These are phyloP conservation scores for Diaporthe eres DNA, from an alignment of 2,329 filamentous ascomycete species.

Conservation along the genomic window DNA sequence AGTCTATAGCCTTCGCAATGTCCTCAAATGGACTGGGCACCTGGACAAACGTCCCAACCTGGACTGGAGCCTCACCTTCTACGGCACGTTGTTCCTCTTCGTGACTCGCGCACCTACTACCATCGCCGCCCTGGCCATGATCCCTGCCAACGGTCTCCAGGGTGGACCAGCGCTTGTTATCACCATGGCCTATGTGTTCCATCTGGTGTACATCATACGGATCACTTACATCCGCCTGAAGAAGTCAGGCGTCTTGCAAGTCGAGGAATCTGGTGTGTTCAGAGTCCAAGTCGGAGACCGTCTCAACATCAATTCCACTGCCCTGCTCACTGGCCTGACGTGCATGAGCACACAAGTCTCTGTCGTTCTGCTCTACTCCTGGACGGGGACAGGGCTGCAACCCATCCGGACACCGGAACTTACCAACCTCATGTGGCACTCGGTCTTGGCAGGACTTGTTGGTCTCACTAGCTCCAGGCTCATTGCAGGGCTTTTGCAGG, in stretches of 20 bases:
- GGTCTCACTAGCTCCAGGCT: constrained; percentile 1
- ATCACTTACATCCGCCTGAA: constrained; percentile 31
- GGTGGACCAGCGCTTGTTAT: constrained; percentile 11
- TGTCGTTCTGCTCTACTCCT: constrained; percentile 20
- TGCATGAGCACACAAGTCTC: constrained; percentile 12
- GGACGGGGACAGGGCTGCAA: not conserved
- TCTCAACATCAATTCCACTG: constrained; percentile 20
- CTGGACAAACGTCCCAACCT: constrained; percentile 18
- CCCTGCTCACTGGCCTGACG: constrained; percentile 24
- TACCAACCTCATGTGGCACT: constrained; percentile 1
- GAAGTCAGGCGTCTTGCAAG: constrained; percentile 11
- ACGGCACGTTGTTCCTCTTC: constrained; percentile 21
- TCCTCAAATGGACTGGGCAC: constrained; percentile 41
- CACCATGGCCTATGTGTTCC: constrained; percentile 19
- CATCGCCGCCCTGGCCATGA: constrained; percentile 33
- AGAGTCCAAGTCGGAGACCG: constrained; percentile 10
- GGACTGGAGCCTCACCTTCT: constrained; percentile 34
- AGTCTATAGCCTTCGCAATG: constrained; percentile 38
- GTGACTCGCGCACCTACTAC: constrained; percentile 29
- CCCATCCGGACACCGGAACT: not conserved
- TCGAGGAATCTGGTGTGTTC: constrained; percentile 12
- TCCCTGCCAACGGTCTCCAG: constrained; percentile 31
- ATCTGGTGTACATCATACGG: constrained; percentile 35
- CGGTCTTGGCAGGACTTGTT: not conserved
- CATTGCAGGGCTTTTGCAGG: not conserved